Base-by-base conservation (phyloP, 116 monocot species). In the Phalaenopsis hybrid region DNA sequence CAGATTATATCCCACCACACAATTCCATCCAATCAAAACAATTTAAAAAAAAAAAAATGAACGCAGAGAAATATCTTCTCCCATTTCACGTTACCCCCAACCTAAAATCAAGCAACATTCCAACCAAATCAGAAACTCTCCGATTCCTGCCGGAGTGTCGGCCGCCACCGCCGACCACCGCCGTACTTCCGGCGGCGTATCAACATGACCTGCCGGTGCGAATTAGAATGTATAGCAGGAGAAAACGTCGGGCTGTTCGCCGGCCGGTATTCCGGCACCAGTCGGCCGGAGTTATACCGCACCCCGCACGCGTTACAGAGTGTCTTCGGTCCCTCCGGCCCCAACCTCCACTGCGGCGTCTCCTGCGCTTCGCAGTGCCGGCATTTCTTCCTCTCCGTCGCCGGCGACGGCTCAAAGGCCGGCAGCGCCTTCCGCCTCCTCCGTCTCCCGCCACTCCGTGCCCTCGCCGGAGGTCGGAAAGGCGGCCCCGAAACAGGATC, bases 271-370 rank as follows among this genome's bases (percentile, higher is more conserved):
- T 94, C 94, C 67, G 86, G 87, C 57, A 86, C 78, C 1, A 94
- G 83, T 12, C 90, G 82, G 3, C 92, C 92, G 63, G 86, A 86
- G 74, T 86, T 94, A 83, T 68, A 90, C 44, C 92, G 78, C 0
- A 92, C 91, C 1, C 92, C 92, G 79, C 94, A 94, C 8, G 92
- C 92, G 81, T 94, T 94, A 74, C 92, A 94, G 18, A 94, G 92
- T 50, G 94, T 90, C 67, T 88, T 89, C 17, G 92, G 90, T 20
- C 92, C 94, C 25, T 87, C 84, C 63, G 94, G 94, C 80, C 92
- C 94, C 16, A 84, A 84, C 61, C 92, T 72, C 92, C 94, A 94
- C 79, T 94, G 94, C 78, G 94, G 94, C 57, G 94, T 94, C 75
- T 85, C 86, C 67, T 87, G 87, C 83, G 84, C 61, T 25, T 45